A percentile compares a stretch with the other conserved stretches of the same genome.
Evolutionary conservation across 2,329 filamentous ascomycete species (phyloP).

Genomic region (Fusarium hainanense): DNA sequence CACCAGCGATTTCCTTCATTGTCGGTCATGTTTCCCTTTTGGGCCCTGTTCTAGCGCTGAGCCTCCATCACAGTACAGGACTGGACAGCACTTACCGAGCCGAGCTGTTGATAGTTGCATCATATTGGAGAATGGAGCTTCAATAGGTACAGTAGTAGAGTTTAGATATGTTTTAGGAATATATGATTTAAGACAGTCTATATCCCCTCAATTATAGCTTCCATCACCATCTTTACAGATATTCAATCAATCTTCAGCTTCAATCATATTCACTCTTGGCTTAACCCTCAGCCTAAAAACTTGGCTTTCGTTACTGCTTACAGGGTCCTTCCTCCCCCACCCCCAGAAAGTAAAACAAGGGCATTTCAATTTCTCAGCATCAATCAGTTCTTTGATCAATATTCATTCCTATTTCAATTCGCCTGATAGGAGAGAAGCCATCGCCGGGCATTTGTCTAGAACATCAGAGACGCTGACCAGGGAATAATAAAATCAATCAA

Average conservation of each 20-base stretch:
- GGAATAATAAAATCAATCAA: not conserved
- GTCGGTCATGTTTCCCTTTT: constrained; percentile 36
- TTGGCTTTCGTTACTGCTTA: not conserved
- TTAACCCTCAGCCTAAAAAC: not conserved
- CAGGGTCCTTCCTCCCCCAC: not conserved
- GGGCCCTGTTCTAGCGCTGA: constrained; percentile 31
- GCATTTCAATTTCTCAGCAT: constrained; percentile 31
- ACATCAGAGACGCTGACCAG: constrained; percentile 4
- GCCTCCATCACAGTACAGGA: constrained; percentile 26
- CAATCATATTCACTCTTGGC: not conserved
- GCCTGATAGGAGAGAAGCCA: not conserved
- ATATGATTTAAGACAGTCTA: constrained; percentile 26
- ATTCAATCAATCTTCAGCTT: not conserved
- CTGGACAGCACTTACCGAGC: not conserved
- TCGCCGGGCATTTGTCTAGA: constrained; percentile 14
- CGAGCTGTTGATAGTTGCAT: constrained; percentile 32
- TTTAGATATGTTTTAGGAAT: not conserved
- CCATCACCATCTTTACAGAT: not conserved
- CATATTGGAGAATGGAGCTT: constrained; percentile 7
- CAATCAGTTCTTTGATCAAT: not conserved
- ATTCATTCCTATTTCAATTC: constrained; percentile 1
- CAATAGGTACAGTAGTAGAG: not conserved
- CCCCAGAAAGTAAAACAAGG: not conserved
- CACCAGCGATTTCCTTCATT: constrained; percentile 24
- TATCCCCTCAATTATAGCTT: constrained; percentile 9